Conservation (phyloP, 352 stramenopile species). For the Pythium grandisporangium region DNA sequence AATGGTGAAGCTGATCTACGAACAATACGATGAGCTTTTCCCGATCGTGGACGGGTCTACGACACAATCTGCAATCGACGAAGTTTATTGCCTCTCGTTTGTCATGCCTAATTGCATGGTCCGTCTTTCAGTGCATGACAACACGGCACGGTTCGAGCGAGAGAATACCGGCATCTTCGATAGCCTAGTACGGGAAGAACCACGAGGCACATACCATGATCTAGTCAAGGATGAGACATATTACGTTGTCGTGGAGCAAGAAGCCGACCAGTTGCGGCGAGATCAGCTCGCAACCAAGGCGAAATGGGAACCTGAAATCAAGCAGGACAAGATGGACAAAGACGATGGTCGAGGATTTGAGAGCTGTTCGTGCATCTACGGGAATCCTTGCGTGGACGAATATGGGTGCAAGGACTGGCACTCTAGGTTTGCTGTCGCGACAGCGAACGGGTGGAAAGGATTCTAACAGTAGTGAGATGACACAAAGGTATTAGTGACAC, state of each 20-base stretch:
- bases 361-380: constrained; percentile 84
- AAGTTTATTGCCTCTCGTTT: constrained; percentile 83
- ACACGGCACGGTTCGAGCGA: constrained; percentile 37
- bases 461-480: too few relatives aligned
- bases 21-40: constrained; percentile 85
- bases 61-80: constrained; percentile 66
- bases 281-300: constrained; percentile 56
- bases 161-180: constrained; percentile 42
- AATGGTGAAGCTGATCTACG: constrained; percentile 73
- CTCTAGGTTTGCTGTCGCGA: constrained; percentile 72
- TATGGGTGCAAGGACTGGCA: constrained; percentile 88
- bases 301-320: constrained; percentile 26
- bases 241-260: constrained; percentile 79
- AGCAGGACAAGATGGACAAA: constrained; percentile 25
- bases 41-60: constrained; percentile 66
- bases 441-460: constrained; percentile 85
- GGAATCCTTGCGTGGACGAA: constrained; percentile 86
- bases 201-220: constrained; percentile 53
- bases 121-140: constrained; percentile 45
- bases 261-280: constrained; percentile 49
- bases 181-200: constrained; percentile 57
- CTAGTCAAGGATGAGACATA: constrained; percentile 64
- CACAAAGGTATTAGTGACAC: too few relatives aligned
- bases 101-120: constrained; percentile 85
- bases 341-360: constrained; percentile 68